Percentiles rank a stretch among this genome's conserved stretches.
These are phyloP conservation scores for Pisolithus albus DNA, from an alignment of 768 basidiomycete species.

Conservation along the genomic window DNA sequence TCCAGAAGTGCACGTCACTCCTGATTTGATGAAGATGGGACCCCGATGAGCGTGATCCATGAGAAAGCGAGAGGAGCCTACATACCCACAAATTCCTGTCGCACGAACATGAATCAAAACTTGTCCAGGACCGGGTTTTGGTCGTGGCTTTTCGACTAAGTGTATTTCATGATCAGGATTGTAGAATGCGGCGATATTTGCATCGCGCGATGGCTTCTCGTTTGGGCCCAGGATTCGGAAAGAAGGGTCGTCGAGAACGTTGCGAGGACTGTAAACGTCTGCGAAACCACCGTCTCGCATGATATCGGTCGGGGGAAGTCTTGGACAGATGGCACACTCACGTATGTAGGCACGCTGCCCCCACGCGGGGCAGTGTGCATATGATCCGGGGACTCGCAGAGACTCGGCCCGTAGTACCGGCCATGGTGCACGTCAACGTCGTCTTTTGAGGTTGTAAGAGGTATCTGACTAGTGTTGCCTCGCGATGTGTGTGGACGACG, in stretches of 20 bases:
- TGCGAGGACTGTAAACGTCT: slow-evolving; percentile 48
- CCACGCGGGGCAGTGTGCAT: too few relatives aligned
- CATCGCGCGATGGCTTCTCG: slow-evolving; percentile 41
- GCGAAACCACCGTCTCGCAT: slow-evolving; percentile 26
- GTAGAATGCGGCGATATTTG: slow-evolving; percentile 60
- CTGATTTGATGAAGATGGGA: slow-evolving; percentile 24
- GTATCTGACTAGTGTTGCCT: too few relatives aligned
- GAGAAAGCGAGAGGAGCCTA: not conserved
- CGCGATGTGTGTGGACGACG: too few relatives aligned
- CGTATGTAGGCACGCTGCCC: not conserved
- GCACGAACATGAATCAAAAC: slow-evolving; percentile 61
- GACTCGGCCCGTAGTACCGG: too few relatives aligned
- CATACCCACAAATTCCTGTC: slow-evolving; percentile 65
- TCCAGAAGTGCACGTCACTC: slow-evolving; percentile 71
- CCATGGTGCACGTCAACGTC: too few relatives aligned
- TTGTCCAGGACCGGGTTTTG: slow-evolving; percentile 56
- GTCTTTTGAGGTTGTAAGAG: too few relatives aligned
- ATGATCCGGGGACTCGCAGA: too few relatives aligned
- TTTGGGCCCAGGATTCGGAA: slow-evolving; percentile 47
- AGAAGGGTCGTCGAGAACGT: slow-evolving; percentile 47
- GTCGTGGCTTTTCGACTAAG: slow-evolving; percentile 58
- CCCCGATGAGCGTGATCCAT: not conserved
- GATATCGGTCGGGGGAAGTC: not conserved
- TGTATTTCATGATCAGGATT: slow-evolving; percentile 59
- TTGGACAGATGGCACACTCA: too few relatives aligned